Percentiles rank a stretch among this genome's conserved stretches.
phyloP scores from a whole-genome alignment of 306 rosid species.

The Fragaria ananassa region DNA sequence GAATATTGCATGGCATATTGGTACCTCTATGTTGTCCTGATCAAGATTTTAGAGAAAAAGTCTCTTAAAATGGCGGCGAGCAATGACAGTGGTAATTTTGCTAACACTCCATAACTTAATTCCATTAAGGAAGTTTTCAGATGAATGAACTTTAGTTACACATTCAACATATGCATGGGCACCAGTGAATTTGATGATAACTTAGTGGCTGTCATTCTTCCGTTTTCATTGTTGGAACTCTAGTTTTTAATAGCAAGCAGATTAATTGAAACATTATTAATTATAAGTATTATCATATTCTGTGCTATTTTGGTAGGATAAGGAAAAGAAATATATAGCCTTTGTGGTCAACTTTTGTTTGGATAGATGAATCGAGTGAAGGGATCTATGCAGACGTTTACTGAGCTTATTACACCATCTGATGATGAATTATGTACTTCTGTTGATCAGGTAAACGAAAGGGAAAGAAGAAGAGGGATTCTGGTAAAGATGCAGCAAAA shows the following conservation, averaged over 20 bases:
- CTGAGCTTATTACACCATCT: constrained; percentile 9
- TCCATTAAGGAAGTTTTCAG: not conserved
- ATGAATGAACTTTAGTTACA: not conserved
- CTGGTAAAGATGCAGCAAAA: constrained; percentile 52
- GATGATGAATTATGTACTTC: constrained; percentile 14
- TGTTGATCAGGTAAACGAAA: constrained; percentile 65
- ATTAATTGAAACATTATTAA: not conserved
- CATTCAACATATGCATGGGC: not conserved
- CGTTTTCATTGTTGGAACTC: not conserved
- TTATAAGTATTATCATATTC: not conserved
- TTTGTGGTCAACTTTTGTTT: not conserved
- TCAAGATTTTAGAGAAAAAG: constrained; percentile 78
- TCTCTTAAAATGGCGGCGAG: constrained; percentile 54
- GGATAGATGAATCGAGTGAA: not conserved
- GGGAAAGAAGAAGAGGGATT: constrained; percentile 75
- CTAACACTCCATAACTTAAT: not conserved
- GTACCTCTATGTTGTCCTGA: constrained; percentile 70
- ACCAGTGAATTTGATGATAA: not conserved
- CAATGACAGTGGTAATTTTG: constrained; percentile 54
- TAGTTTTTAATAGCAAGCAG: not conserved
- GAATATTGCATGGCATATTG: constrained; percentile 98
- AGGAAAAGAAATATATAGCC: not conserved
- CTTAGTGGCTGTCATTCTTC: not conserved
- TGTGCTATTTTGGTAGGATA: not conserved
- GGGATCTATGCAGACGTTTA: constrained; percentile 5